Evolutionary conservation across 176 grass and related monocot species (phyloP), one percentile per base, ranked within the genome.

Genomic region (Oryza nivara): DNA sequence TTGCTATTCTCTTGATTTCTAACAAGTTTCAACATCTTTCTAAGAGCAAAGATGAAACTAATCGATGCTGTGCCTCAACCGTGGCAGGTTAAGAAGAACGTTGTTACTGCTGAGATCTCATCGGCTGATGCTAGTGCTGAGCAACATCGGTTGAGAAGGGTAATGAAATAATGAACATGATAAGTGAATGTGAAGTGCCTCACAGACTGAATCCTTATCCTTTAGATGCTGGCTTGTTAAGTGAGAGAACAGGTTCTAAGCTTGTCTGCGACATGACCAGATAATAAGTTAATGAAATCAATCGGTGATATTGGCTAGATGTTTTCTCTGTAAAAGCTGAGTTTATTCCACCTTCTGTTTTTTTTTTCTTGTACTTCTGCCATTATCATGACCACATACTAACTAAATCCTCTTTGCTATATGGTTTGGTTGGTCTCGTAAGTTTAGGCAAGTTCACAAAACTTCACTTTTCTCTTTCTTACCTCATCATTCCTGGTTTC

Each of bases 81-180:
- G 1, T 73, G 41, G 45, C 79, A 97, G 90, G 86, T 97, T 75
- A 92, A 93, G 86, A 97, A 89, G 77, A 88, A 80, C 77, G 35
- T 75, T 77, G 84, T 71, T 26, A 72, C 22, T 58, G 56, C 43
- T 13, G 70, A 75, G 30, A 38, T 71, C 11, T 86, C 78, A 76
- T 83, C 73, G 5, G 49, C 45, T 38, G 73, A 69, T 80, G 77
- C 35, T 65, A 80, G 72, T 52, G 17, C 76, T 69, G 81, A 86
- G 83, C 73, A 84, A 38, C 69, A 75, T 56, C 88, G 78, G 20
- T 72, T 88, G 26, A 91, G 75, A 93, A 93, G 92, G 92, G 95
- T 95, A 92, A 89, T 25, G 19, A 80, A 49, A 93, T 93, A 92
- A 87, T 25, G 11, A 80, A 51, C 76, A 14, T 1, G 11, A 52